phyloP scores from a whole-genome alignment of 2,329 filamentous ascomycete species.

The Sclerotiophoma versabilis region DNA sequence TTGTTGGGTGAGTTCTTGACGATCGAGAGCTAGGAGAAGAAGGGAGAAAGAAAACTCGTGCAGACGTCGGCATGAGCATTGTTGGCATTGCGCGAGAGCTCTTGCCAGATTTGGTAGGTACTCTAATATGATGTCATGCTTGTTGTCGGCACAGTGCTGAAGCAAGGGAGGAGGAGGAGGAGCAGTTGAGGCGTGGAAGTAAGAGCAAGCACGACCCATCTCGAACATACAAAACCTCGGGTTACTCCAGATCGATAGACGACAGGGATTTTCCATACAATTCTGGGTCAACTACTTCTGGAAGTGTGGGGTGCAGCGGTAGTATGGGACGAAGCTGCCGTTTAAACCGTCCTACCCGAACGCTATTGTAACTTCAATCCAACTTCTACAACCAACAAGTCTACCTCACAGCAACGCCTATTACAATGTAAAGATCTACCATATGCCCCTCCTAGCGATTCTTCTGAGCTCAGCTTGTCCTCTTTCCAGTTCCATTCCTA shows the following conservation, averaged over 20 bases:
- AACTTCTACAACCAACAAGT: background rate
- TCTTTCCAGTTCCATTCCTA: conserved; percentile 42
- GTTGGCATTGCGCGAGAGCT: background rate
- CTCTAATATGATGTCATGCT: background rate
- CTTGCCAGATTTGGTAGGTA: background rate
- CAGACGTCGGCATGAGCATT: background rate
- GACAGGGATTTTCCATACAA: conserved; percentile 10
- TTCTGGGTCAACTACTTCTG: conserved; percentile 14
- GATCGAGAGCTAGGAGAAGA: background rate
- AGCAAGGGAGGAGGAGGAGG: background rate
- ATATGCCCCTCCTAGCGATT: conserved; percentile 36
- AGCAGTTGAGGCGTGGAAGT: background rate
- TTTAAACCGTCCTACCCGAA: conserved; percentile 18
- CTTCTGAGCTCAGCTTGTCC: conserved; percentile 39
- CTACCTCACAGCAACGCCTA: background rate
- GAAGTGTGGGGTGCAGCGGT: conserved; percentile 19
- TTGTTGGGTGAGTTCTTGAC: background rate
- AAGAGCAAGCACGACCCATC: background rate
- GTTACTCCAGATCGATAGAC: conserved; percentile 10
- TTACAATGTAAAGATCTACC: conserved; percentile 12
- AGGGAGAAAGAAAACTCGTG: background rate
- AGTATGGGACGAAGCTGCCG: conserved; percentile 9
- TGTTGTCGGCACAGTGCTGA: background rate
- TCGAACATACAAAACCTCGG: background rate
- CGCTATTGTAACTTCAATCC: conserved; percentile 9